Base-by-base conservation (phyloP, 441 rosid genomes). In the Codiaeum variegatum region DNA sequence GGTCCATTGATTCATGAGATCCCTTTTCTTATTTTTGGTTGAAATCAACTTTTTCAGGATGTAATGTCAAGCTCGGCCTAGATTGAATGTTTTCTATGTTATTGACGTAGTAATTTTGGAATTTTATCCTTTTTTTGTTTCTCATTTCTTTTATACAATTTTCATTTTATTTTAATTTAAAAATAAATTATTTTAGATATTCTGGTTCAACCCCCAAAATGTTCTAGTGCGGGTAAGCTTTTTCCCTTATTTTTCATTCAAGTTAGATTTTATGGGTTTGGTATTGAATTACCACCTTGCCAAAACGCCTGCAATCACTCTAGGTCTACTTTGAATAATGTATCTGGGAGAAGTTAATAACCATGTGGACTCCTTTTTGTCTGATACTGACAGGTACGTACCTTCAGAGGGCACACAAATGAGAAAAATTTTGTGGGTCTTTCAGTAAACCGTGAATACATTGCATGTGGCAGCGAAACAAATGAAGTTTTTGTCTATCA, bases 361-460 rank as follows among this genome's bases (percentile, higher is more conserved):
- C 6, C 34, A 23, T 38, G 19, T 34, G 9, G 49, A 60, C 21
- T 15, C 3, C 55, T 49, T 61, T 32, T 7, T 68, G 34, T 29
- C 28, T 47, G 60, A 74, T 82, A 36, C 52, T 77, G 75, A 55
- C 91, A 92, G 94, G 93, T 95, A 67, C 94, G 97, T 16, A 89
- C 97, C 29, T 89, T 93, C 68, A 86, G 81, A 83, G 97, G 99
- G 67, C 99, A 93, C 82, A 85, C 91, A 21, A 96, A 96, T 66
- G 98, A 96, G 87, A 96, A 91, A 87, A 96, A 96, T 78, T 93
- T 96, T 34, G 99, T 93, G 19, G 99, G 99, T 70, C 94, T 96
- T 51, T 86, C 96, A 0, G 99, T 96, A 68, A 96, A 88, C 69
- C 85, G 89, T 2, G 92, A 93, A 78, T 93, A 87, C 77, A 87